Conservation (phyloP, 2,329 filamentous ascomycete genomes). For the Magnaporthales sp. region DNA sequence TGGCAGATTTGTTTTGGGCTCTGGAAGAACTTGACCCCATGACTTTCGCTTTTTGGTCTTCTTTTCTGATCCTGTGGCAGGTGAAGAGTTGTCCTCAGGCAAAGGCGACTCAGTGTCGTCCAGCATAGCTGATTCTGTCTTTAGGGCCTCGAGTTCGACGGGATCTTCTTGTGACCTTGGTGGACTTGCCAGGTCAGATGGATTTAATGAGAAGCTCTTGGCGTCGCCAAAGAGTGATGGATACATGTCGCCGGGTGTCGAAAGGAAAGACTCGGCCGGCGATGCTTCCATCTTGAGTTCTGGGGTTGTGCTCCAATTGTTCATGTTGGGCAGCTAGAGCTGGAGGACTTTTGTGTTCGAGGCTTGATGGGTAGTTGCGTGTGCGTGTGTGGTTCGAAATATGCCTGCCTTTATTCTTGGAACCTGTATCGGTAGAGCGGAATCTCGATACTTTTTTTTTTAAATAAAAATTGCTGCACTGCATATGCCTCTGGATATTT, state of each 20-base stretch:
- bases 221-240: constrained; percentile 36
- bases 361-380: constrained; percentile 16
- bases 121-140: constrained; percentile 8
- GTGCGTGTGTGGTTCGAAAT: neutral
- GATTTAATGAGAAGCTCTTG: constrained; percentile 30
- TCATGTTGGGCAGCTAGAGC: constrained; percentile 23
- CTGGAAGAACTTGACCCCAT: constrained; percentile 94
- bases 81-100: constrained; percentile 13
- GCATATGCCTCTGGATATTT: neutral
- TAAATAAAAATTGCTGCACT: neutral
- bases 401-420: neutral
- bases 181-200: constrained; percentile 42
- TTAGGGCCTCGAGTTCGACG: constrained; percentile 14
- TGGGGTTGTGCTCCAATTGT: constrained; percentile 29
- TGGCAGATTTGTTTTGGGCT: constrained; percentile 92
- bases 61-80: constrained; percentile 51
- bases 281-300: constrained; percentile 44
- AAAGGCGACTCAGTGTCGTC: constrained; percentile 6
- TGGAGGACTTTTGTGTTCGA: constrained; percentile 10
- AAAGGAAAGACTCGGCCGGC: constrained; percentile 45
- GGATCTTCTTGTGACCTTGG: constrained; percentile 25
- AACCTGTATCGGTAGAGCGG: constrained; percentile 6
- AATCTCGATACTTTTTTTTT: neutral
- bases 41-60: constrained; percentile 90
- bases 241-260: constrained; percentile 38